Evolutionary conservation across 108 stramenopile genomes (phyloP), one percentile per base, ranked within the genome.

Genomic region (Stephanodiscus minutulus): DNA sequence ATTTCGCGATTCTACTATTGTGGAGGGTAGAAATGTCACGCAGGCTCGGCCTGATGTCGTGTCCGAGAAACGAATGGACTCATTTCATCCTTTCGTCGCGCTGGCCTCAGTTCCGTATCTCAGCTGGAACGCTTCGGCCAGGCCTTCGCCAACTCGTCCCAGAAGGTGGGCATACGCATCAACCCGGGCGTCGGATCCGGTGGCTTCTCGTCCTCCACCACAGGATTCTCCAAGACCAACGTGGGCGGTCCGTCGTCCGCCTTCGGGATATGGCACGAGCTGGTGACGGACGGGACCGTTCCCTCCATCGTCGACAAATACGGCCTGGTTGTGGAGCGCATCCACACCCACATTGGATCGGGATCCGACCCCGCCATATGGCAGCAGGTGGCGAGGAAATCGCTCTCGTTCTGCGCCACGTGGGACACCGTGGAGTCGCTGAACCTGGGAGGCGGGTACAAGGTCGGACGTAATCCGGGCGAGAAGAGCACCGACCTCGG

Each of bases 321-420:
- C 61, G 93, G 91, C 22, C 82, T 98, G 56, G 74, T 78, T 20
- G 97, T 98, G 22, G 94, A 93, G 69, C 90, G 97, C 28, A 96
- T 99, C 57, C 98, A 99, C 72, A 99, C 98, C 27, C 98, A 99
- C 84, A 99, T 99, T 83, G 98, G 98, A 64, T 92, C 91, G 10
- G 98, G 98, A 25, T 96, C 94, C 39, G 98, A 99, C 77, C 97
- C 98, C 12, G 90, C 73, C 20, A 91, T 99, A 76, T 99, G 98
- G 97, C 94, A 97, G 62, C 85, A 86, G 64, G 97, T 97, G 18
- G 89, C 94, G 24, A 74, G 65, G 48, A 88, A 96, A 63, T 96
- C 95, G 21, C 72, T 99, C 37, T 90, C 88, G 21, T 95, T 99
- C 52, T 94, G 95, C 72, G 72, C 85, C 67, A 64, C 83, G 36